Base-by-base conservation (phyloP, 2,329 filamentous ascomycete species). In the Aureobasidium sp. region DNA sequence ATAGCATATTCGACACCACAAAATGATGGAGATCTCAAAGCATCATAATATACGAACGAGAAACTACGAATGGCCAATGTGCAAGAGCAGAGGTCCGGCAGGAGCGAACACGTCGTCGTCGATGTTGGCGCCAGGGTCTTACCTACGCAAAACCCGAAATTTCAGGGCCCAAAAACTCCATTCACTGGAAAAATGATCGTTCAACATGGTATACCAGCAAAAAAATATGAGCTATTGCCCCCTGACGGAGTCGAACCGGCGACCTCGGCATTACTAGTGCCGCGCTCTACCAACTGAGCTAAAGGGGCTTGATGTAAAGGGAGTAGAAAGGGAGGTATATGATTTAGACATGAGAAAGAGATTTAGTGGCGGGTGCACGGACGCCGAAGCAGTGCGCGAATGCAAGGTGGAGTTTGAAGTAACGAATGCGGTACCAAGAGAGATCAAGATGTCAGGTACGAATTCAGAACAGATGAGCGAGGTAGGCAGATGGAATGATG, bases 251-350 rank as follows among this genome's bases (percentile, higher is more conserved):
- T 59, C 44, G 56, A 59, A 59, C 56, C 46, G 56, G 44, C 17
- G 56, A 59, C 56, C 56, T 59, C 56, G 56, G 44, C 56, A 59
- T 59, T 59, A 59, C 56, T 59, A 59, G 56, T 59, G 56, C 44
- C 56, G 56, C 56, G 56, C 56, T 59, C 56, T 59, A 59, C 56
- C 56, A 59, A 59, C 56, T 59, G 56, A 59, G 56, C 56, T 59
- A 59, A 59, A 50, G 36, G 17, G 56, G 56, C 56, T 59, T 59
- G 48, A 36, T 32, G 24, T 24, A 8, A 9, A 8, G 12, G 48
- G 3, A 5, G 3, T 8, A n/a, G 9, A 51, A 37, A 24, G 6
- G 10, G 29, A 15, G 12, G 4, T 1, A 24, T 17, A 51, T 37
- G 5, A 9, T 24, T 6, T 48, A 10, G 13, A 12, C n/a, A 9